Conservation (phyloP, 768 basidiomycete genomes). For the Boletus tylopilopsis region DNA sequence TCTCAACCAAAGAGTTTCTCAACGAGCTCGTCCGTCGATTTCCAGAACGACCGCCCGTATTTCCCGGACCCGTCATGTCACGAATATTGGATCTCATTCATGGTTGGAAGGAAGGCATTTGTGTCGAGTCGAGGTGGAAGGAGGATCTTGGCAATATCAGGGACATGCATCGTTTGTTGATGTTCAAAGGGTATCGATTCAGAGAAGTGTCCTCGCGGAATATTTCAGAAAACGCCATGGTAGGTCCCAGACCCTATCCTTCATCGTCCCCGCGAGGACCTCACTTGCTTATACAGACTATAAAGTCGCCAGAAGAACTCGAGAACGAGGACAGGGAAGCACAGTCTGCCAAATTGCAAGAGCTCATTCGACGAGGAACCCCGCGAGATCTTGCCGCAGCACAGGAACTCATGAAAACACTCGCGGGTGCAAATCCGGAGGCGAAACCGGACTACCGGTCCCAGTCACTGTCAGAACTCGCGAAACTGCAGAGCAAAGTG, state of each 20-base stretch:
- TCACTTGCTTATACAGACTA: slow-evolving; percentile 48
- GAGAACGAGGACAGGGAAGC: slow-evolving; percentile 94
- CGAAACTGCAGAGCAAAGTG: slow-evolving; percentile 93
- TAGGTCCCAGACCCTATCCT: slow-evolving; percentile 1
- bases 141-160: slow-evolving; percentile 96
- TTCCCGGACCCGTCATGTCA: slow-evolving; percentile 92
- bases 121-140: slow-evolving; percentile 84
- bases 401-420: slow-evolving; percentile 94
- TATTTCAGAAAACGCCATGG: slow-evolving; percentile 20
- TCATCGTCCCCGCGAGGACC: not conserved
- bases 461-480: slow-evolving; percentile 86
- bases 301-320: slow-evolving; percentile 94
- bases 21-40: slow-evolving; percentile 98
- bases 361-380: slow-evolving; percentile 92
- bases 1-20: slow-evolving; percentile 95
- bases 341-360: slow-evolving; percentile 97
- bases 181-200: slow-evolving; percentile 90
- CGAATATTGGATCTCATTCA: slow-evolving; percentile 91
- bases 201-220: slow-evolving; percentile 41
- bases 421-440: slow-evolving; percentile 94
- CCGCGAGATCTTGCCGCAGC: slow-evolving; percentile 93
- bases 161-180: slow-evolving; percentile 94
- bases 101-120: slow-evolving; percentile 93
- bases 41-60: slow-evolving; percentile 94
- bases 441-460: slow-evolving; percentile 91